Conservation (phyloP, 106 monocot genomes). For the Dendrobium huoshanense region DNA sequence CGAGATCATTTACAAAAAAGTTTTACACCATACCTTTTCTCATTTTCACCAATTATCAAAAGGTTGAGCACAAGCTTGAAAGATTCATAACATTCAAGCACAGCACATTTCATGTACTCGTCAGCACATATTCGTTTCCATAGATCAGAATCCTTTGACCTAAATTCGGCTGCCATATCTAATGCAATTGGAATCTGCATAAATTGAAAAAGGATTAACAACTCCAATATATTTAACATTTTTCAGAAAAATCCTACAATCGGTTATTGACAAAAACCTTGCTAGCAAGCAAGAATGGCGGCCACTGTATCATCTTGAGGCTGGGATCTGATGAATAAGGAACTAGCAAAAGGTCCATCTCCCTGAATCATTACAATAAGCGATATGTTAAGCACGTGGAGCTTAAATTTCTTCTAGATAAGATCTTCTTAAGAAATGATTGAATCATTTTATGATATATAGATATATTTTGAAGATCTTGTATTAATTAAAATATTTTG, state of each 20-base stretch:
- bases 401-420: no score
- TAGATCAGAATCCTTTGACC: slow-evolving; percentile 82
- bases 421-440: no score
- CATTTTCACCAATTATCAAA: slow-evolving; percentile 88
- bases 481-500: no score
- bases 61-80: slow-evolving; percentile 85
- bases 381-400: no score
- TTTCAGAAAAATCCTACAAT: background rate
- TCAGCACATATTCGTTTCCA: slow-evolving; percentile 98
- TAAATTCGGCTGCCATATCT: slow-evolving; percentile 95
- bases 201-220: slow-evolving; percentile 7
- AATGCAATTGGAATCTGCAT: slow-evolving; percentile 91
- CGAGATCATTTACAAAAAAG: background rate
- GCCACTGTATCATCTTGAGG: slow-evolving; percentile 94
- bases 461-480: no score
- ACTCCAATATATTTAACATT: background rate
- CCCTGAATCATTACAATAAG: slow-evolving; percentile 43
- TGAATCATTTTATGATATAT: background rate
- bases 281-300: slow-evolving; percentile 97
- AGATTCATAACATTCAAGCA: slow-evolving; percentile 96
- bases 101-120: slow-evolving; percentile 99
- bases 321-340: slow-evolving; percentile 93
- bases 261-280: slow-evolving; percentile 40
- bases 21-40: slow-evolving; percentile 58
- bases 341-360: slow-evolving; percentile 93